Percentiles rank a stretch among this genome's conserved stretches.
These are phyloP conservation scores for Erythrophleum fordii DNA, from an alignment of 306 rosid species.

Conservation along the genomic window DNA sequence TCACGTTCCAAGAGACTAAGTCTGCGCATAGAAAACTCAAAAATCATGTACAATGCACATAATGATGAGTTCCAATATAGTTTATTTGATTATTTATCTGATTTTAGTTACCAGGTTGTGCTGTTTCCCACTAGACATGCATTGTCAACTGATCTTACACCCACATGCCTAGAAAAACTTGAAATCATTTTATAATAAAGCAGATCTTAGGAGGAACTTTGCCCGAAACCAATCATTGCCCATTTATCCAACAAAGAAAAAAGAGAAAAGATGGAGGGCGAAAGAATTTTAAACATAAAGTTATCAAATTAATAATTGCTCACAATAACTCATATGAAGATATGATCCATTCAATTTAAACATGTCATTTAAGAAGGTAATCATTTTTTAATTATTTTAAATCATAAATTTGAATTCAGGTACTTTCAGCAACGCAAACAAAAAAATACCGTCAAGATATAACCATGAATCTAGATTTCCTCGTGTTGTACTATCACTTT, in stretches of 20 bases:
- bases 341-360: slow-evolving; percentile 6
- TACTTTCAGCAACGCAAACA: background rate
- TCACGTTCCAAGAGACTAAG: background rate
- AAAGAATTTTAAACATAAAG: slow-evolving; percentile 30
- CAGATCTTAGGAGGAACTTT: slow-evolving; percentile 26
- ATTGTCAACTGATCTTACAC: slow-evolving; percentile 45
- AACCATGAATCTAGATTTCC: background rate
- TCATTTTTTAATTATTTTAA: background rate
- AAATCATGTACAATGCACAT: slow-evolving; percentile 28
- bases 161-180: slow-evolving; percentile 16
- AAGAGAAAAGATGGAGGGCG: background rate
- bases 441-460: background rate
- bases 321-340: background rate
- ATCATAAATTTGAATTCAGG: slow-evolving; percentile 25
- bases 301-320: slow-evolving; percentile 18
- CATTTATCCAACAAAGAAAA: slow-evolving; percentile 21
- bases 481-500: background rate
- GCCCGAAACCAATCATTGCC: slow-evolving; percentile 37
- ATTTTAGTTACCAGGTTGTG: slow-evolving; percentile 52
- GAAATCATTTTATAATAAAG: slow-evolving; percentile 34
- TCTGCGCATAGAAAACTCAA: slow-evolving; percentile 29
- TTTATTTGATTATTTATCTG: slow-evolving; percentile 30
- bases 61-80: slow-evolving; percentile 39
- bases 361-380: background rate
- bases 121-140: slow-evolving; percentile 50